Evolutionary conservation across 495 filamentous ascomycete genomes (phyloP).

Genomic region (Aspergillus indologenus): DNA sequence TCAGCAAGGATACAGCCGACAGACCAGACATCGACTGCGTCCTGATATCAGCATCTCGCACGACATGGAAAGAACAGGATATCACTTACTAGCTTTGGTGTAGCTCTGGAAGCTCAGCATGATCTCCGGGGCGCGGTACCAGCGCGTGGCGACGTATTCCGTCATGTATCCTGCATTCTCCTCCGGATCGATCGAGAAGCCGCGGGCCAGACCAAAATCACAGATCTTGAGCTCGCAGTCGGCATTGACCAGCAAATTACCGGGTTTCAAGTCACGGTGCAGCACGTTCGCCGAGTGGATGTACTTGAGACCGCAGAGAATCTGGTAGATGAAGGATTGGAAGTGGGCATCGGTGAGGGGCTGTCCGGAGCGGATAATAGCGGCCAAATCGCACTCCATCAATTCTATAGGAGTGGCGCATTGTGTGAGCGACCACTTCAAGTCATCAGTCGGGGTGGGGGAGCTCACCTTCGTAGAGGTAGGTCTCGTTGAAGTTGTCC

Average conservation of each 20-base stretch:
- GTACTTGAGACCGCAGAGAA: constrained; percentile 93
- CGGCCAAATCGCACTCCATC: constrained; percentile 98
- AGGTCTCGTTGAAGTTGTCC: constrained; percentile 98
- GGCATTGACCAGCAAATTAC: constrained; percentile 94
- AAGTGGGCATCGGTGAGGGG: constrained; percentile 95
- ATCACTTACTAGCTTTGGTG: constrained; percentile 93
- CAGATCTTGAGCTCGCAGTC: constrained; percentile 99
- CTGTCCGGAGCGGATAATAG: constrained; percentile 95
- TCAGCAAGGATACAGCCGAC: constrained; percentile 98
- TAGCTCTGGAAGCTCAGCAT: constrained; percentile 99
- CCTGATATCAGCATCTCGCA: constrained; percentile 11
- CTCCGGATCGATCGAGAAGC: constrained; percentile 93
- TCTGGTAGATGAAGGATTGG: constrained; percentile 94
- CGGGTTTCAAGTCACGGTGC: constrained; percentile 94
- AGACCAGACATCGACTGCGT: constrained; percentile 95
- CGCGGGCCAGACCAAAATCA: constrained; percentile 94
- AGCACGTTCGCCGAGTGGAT: constrained; percentile 98
- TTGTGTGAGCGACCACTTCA: constrained; percentile 11
- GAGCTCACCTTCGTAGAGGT: constrained; percentile 88
- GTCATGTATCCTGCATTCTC: constrained; percentile 99
- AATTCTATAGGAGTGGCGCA: constrained; percentile 58
- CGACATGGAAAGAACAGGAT: constrained; percentile 6
- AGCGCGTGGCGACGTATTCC: constrained; percentile 96
- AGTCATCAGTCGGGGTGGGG: constrained; percentile 1
- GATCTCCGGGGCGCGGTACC: constrained; percentile 98